phyloP scores from a whole-genome alignment of 202 grass and related monocot species.

The Bolboschoenoplectus hybrid region DNA sequence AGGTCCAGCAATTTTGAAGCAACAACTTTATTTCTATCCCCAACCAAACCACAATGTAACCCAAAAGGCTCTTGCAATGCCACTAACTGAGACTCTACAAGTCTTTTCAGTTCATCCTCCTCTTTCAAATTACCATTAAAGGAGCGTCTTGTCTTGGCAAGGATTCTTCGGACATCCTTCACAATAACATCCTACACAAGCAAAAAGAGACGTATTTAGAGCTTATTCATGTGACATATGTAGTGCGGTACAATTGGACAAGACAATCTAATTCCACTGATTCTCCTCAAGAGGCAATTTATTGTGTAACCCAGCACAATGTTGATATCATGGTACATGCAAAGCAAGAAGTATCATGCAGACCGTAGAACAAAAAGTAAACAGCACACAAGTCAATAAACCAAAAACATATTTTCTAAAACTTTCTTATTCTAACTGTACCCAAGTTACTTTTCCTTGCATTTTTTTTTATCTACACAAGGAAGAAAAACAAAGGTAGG shows the following conservation, averaged over 20 bases:
- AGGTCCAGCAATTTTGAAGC: slow-evolving; percentile 68
- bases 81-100: slow-evolving; percentile 58
- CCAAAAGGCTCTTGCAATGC: slow-evolving; percentile 55
- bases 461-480: too few species aligned
- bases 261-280: background rate
- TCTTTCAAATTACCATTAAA: slow-evolving; percentile 48
- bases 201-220: slow-evolving; percentile 15
- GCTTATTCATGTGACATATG: background rate
- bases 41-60: slow-evolving; percentile 43
- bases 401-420: too few species aligned
- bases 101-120: slow-evolving; percentile 52
- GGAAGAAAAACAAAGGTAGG: too few species aligned
- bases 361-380: background rate
- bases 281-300: background rate
- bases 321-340: background rate
- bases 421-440: too few species aligned
- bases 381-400: background rate
- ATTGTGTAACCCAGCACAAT: background rate
- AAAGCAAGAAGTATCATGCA: background rate
- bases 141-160: slow-evolving; percentile 49
- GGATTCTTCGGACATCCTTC: slow-evolving; percentile 49
- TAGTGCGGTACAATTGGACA: background rate
- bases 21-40: slow-evolving; percentile 46
- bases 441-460: too few species aligned
- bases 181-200: slow-evolving; percentile 73